A percentile compares a stretch with the other conserved stretches of the same genome.
These are phyloP conservation scores for Glycine soja DNA, from an alignment of 306 rosid genomes.

Conservation along the genomic window DNA sequence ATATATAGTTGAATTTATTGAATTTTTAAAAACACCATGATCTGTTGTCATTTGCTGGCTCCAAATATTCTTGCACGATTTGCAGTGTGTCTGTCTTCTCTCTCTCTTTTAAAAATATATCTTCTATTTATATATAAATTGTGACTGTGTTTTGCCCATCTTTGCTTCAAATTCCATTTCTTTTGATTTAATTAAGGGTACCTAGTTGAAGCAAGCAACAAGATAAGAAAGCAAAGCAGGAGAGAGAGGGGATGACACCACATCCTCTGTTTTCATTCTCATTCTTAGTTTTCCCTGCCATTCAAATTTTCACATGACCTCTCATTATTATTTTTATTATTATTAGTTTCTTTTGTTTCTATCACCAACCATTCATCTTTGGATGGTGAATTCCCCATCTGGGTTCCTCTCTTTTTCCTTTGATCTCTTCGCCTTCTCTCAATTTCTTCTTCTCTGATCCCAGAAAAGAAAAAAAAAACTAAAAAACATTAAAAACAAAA, in stretches of 20 bases:
- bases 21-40: constrained; percentile 48
- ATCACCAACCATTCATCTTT: constrained; percentile 60
- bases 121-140: constrained; percentile 40
- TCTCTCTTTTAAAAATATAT: constrained; percentile 32
- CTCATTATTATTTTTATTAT: constrained; percentile 55
- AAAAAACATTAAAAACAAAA: not conserved
- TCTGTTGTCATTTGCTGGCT: constrained; percentile 62
- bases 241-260: constrained; percentile 61
- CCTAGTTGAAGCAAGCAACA: constrained; percentile 54
- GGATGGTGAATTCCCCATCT: constrained; percentile 51
- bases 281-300: constrained; percentile 43
- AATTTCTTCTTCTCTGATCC: constrained; percentile 61
- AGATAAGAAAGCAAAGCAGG: constrained; percentile 47
- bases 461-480: not conserved
- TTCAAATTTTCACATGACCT: constrained; percentile 56
- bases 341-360: constrained; percentile 43
- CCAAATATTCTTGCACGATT: constrained; percentile 85
- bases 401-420: constrained; percentile 8
- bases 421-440: constrained; percentile 43
- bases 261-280: constrained; percentile 80
- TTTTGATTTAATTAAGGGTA: constrained; percentile 67
- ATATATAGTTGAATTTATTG: not conserved
- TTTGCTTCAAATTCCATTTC: constrained; percentile 67
- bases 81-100: constrained; percentile 58
- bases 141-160: constrained; percentile 53